phyloP scores from a whole-genome alignment of 441 rosid genomes.

The Jatropha podagrica region DNA sequence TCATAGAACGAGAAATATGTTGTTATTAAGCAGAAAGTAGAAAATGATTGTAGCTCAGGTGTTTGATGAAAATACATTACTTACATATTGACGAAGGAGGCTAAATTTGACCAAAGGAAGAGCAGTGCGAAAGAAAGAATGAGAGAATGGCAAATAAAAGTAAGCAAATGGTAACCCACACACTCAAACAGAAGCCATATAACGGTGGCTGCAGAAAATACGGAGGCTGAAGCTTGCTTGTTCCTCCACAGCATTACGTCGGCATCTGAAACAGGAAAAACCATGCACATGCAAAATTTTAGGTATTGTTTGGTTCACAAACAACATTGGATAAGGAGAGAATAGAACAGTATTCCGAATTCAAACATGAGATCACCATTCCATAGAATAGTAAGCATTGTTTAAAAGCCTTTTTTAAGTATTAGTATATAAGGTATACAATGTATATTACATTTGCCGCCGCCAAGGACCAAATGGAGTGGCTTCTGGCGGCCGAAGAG shows the following conservation, averaged over 20 bases:
- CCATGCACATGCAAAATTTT: background rate
- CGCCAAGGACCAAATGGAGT: conserved; percentile 51
- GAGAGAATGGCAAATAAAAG: conserved; percentile 45
- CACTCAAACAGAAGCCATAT: conserved; percentile 55
- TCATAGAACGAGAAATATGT: background rate
- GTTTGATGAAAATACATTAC: conserved; percentile 1
- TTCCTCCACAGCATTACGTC: conserved; percentile 54
- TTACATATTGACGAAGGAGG: conserved; percentile 37
- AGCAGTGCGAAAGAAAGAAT: conserved; percentile 34
- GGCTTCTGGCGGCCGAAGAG: conserved; percentile 57
- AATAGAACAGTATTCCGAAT: too few species aligned
- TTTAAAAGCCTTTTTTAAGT: too few species aligned
- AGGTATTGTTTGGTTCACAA: too few species aligned
- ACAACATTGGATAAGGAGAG: too few species aligned
- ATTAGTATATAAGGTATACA: too few species aligned
- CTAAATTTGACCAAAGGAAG: conserved; percentile 45
- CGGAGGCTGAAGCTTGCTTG: conserved; percentile 39
- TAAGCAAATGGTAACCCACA: conserved; percentile 46
- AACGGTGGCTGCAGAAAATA: conserved; percentile 38
- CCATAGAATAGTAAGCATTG: too few species aligned
- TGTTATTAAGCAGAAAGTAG: background rate
- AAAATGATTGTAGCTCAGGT: background rate
- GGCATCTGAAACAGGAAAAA: conserved; percentile 47
- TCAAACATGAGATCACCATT: too few species aligned
- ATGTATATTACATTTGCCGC: conserved; percentile 41